Percentiles rank a stretch among this genome's conserved stretches.
phyloP scores from a whole-genome alignment of 306 rosid species.

The Nissolia schottii region DNA sequence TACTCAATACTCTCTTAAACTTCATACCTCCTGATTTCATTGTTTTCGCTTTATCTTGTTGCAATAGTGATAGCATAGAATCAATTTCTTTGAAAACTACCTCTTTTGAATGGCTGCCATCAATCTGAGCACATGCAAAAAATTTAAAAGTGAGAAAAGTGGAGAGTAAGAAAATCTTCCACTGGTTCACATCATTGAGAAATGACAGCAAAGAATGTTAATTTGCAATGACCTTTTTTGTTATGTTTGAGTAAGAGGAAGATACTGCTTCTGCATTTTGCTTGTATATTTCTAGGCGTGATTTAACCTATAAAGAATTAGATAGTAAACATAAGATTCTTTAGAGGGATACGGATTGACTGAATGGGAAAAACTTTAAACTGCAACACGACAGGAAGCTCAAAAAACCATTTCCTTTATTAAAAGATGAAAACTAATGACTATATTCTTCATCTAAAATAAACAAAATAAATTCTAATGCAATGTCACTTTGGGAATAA shows the following conservation, averaged over 20 bases:
- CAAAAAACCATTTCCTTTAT: neutral
- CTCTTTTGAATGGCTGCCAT: slow-evolving; percentile 71
- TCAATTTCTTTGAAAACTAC: slow-evolving; percentile 69
- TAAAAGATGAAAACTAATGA: slow-evolving; percentile 3
- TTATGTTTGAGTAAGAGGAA: slow-evolving; percentile 57
- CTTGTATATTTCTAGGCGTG: slow-evolving; percentile 78
- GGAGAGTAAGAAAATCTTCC: neutral
- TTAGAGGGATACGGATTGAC: neutral
- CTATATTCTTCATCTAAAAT: slow-evolving; percentile 14
- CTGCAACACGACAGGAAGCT: neutral
- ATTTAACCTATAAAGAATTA: slow-evolving; percentile 54
- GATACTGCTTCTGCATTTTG: slow-evolving; percentile 69
- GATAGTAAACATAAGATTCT: neutral
- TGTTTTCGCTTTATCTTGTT: slow-evolving; percentile 38
- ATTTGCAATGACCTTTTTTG: slow-evolving; percentile 53
- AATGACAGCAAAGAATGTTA: slow-evolving; percentile 1
- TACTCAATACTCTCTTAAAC: slow-evolving; percentile 2
- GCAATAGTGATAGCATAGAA: slow-evolving; percentile 54
- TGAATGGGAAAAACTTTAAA: neutral
- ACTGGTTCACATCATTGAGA: slow-evolving; percentile 9
- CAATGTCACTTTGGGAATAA: neutral
- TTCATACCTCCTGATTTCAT: slow-evolving; percentile 52
- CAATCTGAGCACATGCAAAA: slow-evolving; percentile 47
- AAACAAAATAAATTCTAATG: neutral
- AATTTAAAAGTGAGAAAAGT: neutral